A percentile compares a stretch with the other conserved stretches of the same genome.
Evolutionary conservation across 2,329 filamentous ascomycete species (phyloP).

Genomic region (Trichoderma oligosporum): DNA sequence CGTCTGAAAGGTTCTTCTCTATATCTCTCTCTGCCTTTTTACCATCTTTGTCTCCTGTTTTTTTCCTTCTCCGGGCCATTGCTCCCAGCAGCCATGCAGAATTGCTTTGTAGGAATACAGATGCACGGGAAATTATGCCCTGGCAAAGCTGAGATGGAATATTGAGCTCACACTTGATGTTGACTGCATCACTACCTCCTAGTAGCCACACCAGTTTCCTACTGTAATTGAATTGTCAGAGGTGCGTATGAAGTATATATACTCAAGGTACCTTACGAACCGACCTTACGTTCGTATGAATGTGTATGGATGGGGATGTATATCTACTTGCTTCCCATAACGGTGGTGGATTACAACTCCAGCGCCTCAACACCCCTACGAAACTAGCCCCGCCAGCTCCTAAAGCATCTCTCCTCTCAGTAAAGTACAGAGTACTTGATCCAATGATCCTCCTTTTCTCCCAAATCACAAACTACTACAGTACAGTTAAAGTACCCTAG

Average conservation of each 20-base stretch:
- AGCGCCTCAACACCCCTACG: not conserved
- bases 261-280: too few species aligned
- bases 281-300: too few species aligned
- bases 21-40: too few species aligned
- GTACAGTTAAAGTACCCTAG: slow-evolving; percentile 6
- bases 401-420: not conserved
- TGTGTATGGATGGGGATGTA: too few species aligned
- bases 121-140: not conserved
- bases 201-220: not conserved
- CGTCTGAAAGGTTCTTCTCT: too few species aligned
- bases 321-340: too few species aligned
- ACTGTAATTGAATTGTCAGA: not conserved
- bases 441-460: not conserved
- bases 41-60: not conserved
- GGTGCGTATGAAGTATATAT: too few species aligned
- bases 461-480: not conserved
- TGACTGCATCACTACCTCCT: not conserved
- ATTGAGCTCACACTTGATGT: too few species aligned
- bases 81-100: not conserved
- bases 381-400: not conserved
- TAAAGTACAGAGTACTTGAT: not conserved
- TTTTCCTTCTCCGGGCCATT: too few species aligned
- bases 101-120: not conserved
- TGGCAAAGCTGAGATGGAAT: slow-evolving; percentile 2
- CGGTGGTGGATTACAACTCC: too few species aligned